Conservation (phyloP, 768 basidiomycete genomes). For the Hericium erinaceus region DNA sequence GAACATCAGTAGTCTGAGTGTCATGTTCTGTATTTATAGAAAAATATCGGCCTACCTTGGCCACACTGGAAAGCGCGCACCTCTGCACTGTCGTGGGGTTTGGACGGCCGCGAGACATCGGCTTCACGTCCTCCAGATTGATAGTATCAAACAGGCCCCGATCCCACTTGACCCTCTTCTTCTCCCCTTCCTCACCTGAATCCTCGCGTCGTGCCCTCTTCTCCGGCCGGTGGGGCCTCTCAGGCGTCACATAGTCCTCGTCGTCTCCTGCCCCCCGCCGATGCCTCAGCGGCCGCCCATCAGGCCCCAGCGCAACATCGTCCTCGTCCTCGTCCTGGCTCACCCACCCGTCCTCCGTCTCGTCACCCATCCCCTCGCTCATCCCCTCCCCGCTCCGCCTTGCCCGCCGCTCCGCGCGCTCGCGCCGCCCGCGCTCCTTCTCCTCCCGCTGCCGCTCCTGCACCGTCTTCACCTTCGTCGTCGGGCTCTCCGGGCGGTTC, state of each 20-base stretch:
- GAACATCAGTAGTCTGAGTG: not conserved
- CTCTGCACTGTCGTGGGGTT: constrained; percentile 35
- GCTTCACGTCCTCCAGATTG: constrained; percentile 54
- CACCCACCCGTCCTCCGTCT: constrained; percentile 21
- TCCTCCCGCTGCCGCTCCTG: constrained; percentile 62
- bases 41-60: constrained; percentile 41
- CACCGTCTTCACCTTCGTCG: constrained; percentile 61
- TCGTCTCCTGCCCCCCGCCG: constrained; percentile 69
- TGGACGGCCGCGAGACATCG: constrained; percentile 33
- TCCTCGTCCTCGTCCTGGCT: constrained; percentile 25
- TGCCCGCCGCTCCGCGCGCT: constrained; percentile 55
- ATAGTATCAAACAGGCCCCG: constrained; percentile 52
- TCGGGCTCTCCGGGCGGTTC: constrained; percentile 66
- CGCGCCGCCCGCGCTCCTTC: constrained; percentile 39
- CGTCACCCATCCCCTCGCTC: not conserved
- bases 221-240: constrained; percentile 29
- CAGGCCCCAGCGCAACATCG: constrained; percentile 22
- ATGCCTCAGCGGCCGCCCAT: constrained; percentile 31
- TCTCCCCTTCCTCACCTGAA: constrained; percentile 25
- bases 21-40: not conserved
- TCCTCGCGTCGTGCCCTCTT: constrained; percentile 28
- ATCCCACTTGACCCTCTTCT: constrained; percentile 69
- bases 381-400: constrained; percentile 21
- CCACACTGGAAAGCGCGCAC: constrained; percentile 58
- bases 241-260: constrained; percentile 68